A percentile compares a stretch with the other conserved stretches of the same genome.
Conservation (phyloP, 129 eudicot genomes). For the Artemisia annua region DNA sequence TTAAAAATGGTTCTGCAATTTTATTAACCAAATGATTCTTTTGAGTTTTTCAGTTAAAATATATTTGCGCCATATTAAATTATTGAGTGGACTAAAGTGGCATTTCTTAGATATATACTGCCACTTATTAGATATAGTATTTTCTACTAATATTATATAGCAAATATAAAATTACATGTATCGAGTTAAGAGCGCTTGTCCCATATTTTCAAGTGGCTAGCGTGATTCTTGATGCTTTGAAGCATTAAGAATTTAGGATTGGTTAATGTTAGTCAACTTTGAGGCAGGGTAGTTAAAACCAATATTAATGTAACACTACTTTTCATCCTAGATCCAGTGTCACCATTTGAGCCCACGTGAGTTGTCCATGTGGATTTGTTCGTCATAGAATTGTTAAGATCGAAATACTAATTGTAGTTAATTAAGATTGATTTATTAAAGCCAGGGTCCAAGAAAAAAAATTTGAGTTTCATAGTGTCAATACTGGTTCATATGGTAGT, state of each 20-base stretch:
- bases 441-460: too few species aligned
- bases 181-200: neutral
- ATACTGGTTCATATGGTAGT: too few species aligned
- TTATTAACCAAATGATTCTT: neutral
- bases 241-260: neutral
- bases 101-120: neutral
- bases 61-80: neutral
- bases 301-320: neutral
- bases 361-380: neutral
- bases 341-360: neutral
- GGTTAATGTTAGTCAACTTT: neutral
- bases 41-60: neutral
- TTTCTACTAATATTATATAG: neutral
- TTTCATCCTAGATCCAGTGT: constrained; percentile 16
- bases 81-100: neutral
- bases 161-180: neutral
- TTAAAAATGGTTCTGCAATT: neutral
- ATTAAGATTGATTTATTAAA: too few species aligned
- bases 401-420: too few species aligned
- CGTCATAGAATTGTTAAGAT: too few species aligned
- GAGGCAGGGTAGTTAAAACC: neutral
- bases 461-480: too few species aligned
- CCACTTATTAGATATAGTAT: neutral
- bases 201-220: neutral
- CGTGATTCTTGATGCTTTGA: constrained; percentile 14